phyloP scores from a whole-genome alignment of 768 basidiomycete genomes.

The Russula abietina region DNA sequence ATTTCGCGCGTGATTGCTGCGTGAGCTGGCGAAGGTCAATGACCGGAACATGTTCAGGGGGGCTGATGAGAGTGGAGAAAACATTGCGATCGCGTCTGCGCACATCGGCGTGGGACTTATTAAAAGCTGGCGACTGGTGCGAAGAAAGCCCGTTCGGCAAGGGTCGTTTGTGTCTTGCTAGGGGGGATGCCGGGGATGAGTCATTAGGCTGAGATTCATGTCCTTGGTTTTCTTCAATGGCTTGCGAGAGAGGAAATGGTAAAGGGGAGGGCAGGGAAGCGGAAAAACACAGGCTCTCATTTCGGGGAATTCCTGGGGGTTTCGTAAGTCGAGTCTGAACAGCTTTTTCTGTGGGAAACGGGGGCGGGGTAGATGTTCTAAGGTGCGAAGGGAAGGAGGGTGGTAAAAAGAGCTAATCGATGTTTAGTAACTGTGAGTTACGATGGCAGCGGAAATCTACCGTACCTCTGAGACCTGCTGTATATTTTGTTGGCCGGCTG shows the following conservation, averaged over 20 bases:
- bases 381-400: slow-evolving; percentile 23
- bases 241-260: slow-evolving; percentile 20
- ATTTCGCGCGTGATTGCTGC: slow-evolving; percentile 33
- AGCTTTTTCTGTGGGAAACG: neutral
- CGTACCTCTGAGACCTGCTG: slow-evolving; percentile 17
- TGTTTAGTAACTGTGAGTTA: neutral
- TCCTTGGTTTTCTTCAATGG: neutral
- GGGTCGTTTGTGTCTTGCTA: neutral
- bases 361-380: slow-evolving; percentile 19
- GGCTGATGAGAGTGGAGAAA: slow-evolving; percentile 25
- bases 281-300: neutral
- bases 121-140: neutral
- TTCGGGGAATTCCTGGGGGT: slow-evolving; percentile 14
- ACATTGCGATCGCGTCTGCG: slow-evolving; percentile 27
- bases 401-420: slow-evolving; percentile 17
- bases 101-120: neutral
- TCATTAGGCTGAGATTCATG: neutral
- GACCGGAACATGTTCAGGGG: slow-evolving; percentile 35
- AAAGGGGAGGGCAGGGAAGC: slow-evolving; percentile 3
- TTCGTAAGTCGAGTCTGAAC: slow-evolving; percentile 8
- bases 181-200: no score
- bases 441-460: neutral
- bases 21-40: slow-evolving; percentile 38
- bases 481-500: slow-evolving; percentile 1
- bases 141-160: neutral